Conservation (phyloP, 202 grass and related monocot genomes). For the Cymbopogon flexuosus region DNA sequence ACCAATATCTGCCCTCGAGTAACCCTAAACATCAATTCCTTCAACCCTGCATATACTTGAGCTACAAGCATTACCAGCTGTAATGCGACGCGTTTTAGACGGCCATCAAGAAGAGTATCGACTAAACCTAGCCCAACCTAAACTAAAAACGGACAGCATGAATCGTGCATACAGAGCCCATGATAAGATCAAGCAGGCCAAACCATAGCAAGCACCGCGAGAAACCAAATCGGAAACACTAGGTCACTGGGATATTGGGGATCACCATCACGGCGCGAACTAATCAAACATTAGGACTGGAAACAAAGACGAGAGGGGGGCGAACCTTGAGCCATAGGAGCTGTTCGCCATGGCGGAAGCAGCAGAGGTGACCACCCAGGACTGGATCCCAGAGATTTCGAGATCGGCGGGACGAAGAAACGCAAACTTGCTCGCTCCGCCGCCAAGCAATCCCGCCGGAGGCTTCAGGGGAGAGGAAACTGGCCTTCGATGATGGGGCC, state of each 20-base stretch:
- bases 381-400: not conserved
- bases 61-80: not conserved
- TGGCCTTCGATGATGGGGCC: not conserved
- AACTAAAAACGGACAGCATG: not conserved
- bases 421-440: not conserved
- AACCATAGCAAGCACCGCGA: not conserved
- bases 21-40: not conserved
- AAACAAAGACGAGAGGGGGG: not conserved
- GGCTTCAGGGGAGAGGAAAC: not conserved
- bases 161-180: not conserved
- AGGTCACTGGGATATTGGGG: not conserved
- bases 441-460: not conserved
- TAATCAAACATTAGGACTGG: not conserved
- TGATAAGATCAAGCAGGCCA: not conserved
- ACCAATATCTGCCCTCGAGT: not conserved
- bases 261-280: not conserved
- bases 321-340: conserved; percentile 49
- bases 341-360: conserved; percentile 41
- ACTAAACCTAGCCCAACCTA: not conserved
- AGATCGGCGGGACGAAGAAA: not conserved
- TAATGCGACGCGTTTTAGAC: not conserved
- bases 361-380: not conserved
- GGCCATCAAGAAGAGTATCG: not conserved
- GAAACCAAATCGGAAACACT: not conserved
- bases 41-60: not conserved